Conservation (phyloP, 73 alveolate species). For the Paramecium pentaurelia region DNA sequence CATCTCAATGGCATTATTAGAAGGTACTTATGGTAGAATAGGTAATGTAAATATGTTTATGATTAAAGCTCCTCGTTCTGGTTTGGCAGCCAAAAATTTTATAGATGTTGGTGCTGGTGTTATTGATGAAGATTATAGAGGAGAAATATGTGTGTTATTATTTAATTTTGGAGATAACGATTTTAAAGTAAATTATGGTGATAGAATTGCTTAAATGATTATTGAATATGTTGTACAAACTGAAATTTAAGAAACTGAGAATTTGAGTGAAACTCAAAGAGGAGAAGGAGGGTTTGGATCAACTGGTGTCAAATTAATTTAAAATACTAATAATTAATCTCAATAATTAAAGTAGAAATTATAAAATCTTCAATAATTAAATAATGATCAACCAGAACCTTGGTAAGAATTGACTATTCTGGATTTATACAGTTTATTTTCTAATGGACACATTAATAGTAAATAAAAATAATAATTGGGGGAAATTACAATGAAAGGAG, state of each 20-base stretch:
- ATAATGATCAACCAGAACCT: background rate
- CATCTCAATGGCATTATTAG: slow-evolving; percentile 74
- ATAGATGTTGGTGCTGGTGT: slow-evolving; percentile 97
- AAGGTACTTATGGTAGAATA: slow-evolving; percentile 81
- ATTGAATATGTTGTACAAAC: slow-evolving; percentile 79
- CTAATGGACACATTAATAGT: background rate
- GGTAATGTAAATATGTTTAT: background rate
- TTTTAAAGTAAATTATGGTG: slow-evolving; percentile 80
- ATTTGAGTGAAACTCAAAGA: slow-evolving; percentile 79
- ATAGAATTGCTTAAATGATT: slow-evolving; percentile 90
- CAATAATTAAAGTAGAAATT: background rate
- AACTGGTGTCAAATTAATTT: slow-evolving; percentile 73
- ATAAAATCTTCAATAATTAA: background rate
- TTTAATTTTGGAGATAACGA: slow-evolving; percentile 75
- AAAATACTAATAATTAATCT: background rate
- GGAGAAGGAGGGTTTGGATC: slow-evolving; percentile 96
- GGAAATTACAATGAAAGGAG: background rate
- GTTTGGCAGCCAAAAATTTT: slow-evolving; percentile 81
- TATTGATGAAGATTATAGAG: slow-evolving; percentile 92
- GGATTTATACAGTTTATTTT: background rate
- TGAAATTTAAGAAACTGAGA: slow-evolving; percentile 78
- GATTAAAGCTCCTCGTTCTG: slow-evolving; percentile 87
- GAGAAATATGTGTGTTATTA: slow-evolving; percentile 78
- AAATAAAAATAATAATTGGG: background rate
- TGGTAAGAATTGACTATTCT: slow-evolving; percentile 4